Evolutionary conservation across 495 filamentous ascomycete genomes (phyloP).

Genomic region (Tuber microsphaerosporum): DNA sequence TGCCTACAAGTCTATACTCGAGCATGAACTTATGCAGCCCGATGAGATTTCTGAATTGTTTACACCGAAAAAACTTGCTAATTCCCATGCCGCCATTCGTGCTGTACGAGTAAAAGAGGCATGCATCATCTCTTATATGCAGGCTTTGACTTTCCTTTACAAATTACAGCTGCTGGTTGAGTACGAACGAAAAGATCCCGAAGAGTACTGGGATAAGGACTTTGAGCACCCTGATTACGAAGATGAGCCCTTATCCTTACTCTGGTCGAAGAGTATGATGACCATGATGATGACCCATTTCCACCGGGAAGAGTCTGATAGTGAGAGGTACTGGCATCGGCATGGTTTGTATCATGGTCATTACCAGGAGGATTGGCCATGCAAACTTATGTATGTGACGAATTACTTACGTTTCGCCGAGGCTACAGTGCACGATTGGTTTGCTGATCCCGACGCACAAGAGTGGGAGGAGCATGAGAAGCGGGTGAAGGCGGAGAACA

Average conservation of each 20-base stretch:
- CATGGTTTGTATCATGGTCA: neutral
- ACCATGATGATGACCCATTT: conserved; percentile 6
- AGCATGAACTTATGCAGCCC: neutral
- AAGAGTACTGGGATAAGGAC: neutral
- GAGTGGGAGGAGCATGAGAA: neutral
- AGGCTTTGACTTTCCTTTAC: conserved; percentile 2
- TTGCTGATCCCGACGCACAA: neutral
- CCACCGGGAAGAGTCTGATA: neutral
- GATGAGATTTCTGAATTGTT: conserved; percentile 3
- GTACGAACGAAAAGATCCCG: neutral
- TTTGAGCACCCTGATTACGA: neutral
- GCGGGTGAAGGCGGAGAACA: neutral
- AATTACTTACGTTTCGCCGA: neutral
- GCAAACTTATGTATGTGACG: conserved; percentile 2
- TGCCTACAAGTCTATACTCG: neutral
- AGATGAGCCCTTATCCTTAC: neutral
- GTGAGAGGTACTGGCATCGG: neutral
- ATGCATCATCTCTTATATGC: neutral
- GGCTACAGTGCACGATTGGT: neutral
- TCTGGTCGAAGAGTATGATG: conserved; percentile 3
- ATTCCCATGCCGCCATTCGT: neutral
- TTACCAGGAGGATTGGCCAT: conserved; percentile 1
- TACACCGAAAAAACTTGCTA: neutral
- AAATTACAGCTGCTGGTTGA: conserved; percentile 2
- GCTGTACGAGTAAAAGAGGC: neutral